A percentile compares a stretch with the other conserved stretches of the same genome.
phyloP scores from a whole-genome alignment of 352 stramenopile species.

The Peronospora destructor region DNA sequence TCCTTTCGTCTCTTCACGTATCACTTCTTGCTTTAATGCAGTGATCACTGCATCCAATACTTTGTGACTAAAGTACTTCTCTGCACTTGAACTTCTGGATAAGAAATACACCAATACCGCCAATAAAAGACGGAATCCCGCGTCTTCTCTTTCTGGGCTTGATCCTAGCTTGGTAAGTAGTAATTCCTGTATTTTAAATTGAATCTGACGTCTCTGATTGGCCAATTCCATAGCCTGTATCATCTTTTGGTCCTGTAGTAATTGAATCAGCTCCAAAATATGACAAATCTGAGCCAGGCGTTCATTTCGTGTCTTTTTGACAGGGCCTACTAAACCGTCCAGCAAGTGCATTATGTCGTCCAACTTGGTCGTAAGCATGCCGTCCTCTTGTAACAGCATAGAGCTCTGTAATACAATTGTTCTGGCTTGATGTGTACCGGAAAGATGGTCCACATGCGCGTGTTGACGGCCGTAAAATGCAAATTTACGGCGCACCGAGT shows the following conservation, averaged over 20 bases:
- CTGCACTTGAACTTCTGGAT: conserved; percentile 21
- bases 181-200: conserved; percentile 29
- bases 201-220: conserved; percentile 12
- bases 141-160: not conserved
- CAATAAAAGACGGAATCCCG: conserved; percentile 19
- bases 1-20: conserved; percentile 5
- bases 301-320: conserved; percentile 1
- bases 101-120: conserved; percentile 39
- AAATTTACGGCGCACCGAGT: conserved; percentile 35
- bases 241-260: conserved; percentile 32
- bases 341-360: conserved; percentile 60
- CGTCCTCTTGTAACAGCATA: conserved; percentile 58
- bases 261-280: conserved; percentile 32
- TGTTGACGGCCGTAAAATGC: conserved; percentile 46
- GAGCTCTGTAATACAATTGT: conserved; percentile 33
- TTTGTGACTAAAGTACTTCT: conserved; percentile 32
- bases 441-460: conserved; percentile 28
- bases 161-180: conserved; percentile 17
- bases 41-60: conserved; percentile 30
- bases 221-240: conserved; percentile 35
- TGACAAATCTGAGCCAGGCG: conserved; percentile 19
- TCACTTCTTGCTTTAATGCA: conserved; percentile 19
- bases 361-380: conserved; percentile 37
- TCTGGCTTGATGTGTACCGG: conserved; percentile 5
- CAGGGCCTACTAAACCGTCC: conserved; percentile 35